Percentiles rank a stretch among this genome's conserved stretches.
phyloP scores from a whole-genome alignment of 1,284 basidiomycete genomes.

The Ceratobasidium papillatum region DNA sequence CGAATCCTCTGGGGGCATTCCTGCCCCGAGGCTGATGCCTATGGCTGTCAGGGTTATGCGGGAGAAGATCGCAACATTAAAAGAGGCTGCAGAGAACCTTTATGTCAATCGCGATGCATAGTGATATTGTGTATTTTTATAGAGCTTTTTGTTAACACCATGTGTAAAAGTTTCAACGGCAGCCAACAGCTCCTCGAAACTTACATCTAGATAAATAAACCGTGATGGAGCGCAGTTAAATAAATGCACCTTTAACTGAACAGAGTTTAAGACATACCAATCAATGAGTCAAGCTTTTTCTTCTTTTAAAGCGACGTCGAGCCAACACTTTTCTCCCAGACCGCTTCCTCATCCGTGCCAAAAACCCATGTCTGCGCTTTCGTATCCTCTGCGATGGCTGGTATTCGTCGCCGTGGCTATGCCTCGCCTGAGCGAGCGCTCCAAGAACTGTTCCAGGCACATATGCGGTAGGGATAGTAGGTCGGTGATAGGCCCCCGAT shows the following conservation, averaged over 20 bases:
- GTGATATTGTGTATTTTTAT: not conserved
- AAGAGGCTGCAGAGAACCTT: constrained; percentile 61
- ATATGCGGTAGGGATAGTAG: constrained; percentile 2
- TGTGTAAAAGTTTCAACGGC: not conserved
- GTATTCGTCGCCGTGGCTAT: constrained; percentile 71
- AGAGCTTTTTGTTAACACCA: not conserved
- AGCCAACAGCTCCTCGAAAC: not conserved
- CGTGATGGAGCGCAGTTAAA: no score
- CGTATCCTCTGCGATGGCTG: constrained; percentile 88
- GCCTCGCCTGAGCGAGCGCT: constrained; percentile 47
- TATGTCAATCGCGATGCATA: constrained; percentile 37
- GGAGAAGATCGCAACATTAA: constrained; percentile 74
- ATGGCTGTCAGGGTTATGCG: constrained; percentile 87
- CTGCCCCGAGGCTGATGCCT: constrained; percentile 83
- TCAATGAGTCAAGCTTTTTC: constrained; percentile 66
- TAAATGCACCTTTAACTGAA: no score
- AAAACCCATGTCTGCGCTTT: constrained; percentile 89
- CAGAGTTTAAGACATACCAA: not conserved
- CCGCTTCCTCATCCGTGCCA: constrained; percentile 70
- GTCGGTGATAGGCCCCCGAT: constrained; percentile 23
- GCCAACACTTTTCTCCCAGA: constrained; percentile 72
- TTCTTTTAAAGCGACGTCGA: constrained; percentile 65
- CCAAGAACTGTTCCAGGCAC: constrained; percentile 41
- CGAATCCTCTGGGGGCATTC: constrained; percentile 90
- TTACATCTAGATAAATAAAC: not conserved